These are phyloP conservation scores for Fusarium siculi DNA, from an alignment of 2,329 filamentous ascomycete genomes.

Conservation along the genomic window DNA sequence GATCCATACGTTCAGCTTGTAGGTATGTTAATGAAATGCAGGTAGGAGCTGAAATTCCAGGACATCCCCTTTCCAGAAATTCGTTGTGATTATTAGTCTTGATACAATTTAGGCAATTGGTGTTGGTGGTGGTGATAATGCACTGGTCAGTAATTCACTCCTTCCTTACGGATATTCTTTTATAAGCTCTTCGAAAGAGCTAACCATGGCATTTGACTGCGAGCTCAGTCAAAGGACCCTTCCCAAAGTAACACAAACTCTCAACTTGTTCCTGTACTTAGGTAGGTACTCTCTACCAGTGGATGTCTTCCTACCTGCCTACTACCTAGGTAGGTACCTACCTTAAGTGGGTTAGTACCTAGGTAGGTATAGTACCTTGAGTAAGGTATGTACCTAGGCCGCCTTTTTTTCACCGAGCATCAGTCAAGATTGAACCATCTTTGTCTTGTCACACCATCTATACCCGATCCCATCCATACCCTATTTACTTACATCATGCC, in stretches of 20 bases:
- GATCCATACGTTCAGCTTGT: background rate
- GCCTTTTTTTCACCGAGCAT: background rate
- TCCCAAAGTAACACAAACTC: background rate
- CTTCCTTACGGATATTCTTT: background rate
- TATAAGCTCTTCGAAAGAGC: background rate
- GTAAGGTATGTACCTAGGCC: background rate
- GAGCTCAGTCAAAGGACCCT: background rate
- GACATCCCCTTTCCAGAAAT: background rate
- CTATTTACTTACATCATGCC: conserved; percentile 17
- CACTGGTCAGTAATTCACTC: background rate
- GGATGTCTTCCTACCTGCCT: background rate
- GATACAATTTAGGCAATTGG: background rate
- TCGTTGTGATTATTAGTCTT: background rate
- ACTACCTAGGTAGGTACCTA: no score
- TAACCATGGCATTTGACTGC: background rate
- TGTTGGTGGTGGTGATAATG: background rate
- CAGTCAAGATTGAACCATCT: background rate
- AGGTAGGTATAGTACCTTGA: background rate
- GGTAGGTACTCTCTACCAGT: background rate
- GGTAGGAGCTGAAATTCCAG: background rate
- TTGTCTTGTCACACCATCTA: conserved; percentile 7
- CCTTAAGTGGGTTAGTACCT: no score
- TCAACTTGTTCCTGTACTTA: background rate
- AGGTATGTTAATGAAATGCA: background rate
- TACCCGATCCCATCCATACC: conserved; percentile 8